These are phyloP conservation scores for Waltergamsia citrina DNA, from an alignment of 2,329 filamentous ascomycete genomes.

Conservation along the genomic window DNA sequence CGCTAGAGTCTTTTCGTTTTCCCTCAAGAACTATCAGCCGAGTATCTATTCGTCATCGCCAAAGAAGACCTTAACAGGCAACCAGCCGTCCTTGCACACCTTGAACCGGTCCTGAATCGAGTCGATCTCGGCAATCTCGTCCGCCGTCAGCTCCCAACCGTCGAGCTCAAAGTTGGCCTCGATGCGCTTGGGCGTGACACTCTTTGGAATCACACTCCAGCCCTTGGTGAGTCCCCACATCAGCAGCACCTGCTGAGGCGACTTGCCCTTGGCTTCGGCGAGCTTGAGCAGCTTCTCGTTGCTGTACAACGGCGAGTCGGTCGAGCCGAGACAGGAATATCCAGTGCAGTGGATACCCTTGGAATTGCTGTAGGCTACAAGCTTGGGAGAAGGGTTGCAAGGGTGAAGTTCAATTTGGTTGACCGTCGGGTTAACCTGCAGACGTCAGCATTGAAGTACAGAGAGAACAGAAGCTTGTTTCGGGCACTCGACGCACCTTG, in stretches of 20 bases:
- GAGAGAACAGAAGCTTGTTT: neutral
- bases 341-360: constrained; percentile 70
- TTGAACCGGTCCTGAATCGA: constrained; percentile 69
- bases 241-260: constrained; percentile 66
- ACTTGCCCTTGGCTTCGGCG: constrained; percentile 57
- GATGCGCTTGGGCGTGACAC: constrained; percentile 63
- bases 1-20: no score
- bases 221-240: constrained; percentile 75
- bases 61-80: constrained; percentile 74
- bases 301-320: constrained; percentile 60
- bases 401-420: constrained; percentile 81
- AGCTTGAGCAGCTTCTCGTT: constrained; percentile 53
- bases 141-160: constrained; percentile 62
- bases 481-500: constrained; percentile 52
- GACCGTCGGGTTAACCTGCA: constrained; percentile 51
- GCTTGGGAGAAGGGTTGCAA: constrained; percentile 71
- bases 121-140: constrained; percentile 62
- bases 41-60: constrained; percentile 68
- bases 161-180: constrained; percentile 67
- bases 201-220: constrained; percentile 81
- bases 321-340: constrained; percentile 66
- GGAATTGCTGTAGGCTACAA: constrained; percentile 60
- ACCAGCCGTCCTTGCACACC: constrained; percentile 66
- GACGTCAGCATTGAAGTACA: neutral
- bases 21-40: no score